These are phyloP conservation scores for Pseudotsuga menziesii DNA, from an alignment of 75 land plant genomes.

Conservation along the genomic window DNA sequence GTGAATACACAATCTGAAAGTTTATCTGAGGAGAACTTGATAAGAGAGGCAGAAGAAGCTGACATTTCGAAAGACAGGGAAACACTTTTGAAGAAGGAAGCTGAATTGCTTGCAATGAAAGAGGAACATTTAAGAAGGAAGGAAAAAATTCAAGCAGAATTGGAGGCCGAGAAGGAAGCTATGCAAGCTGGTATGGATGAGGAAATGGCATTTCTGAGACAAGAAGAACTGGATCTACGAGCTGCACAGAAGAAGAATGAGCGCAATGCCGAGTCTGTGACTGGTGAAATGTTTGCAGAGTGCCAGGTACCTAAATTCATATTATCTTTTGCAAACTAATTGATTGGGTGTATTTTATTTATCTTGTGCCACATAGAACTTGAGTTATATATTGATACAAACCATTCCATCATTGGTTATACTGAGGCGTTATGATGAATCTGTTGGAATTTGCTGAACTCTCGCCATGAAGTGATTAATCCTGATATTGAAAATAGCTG, in stretches of 20 bases:
- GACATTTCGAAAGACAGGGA: constrained; percentile 26
- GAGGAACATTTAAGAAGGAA: constrained; percentile 26
- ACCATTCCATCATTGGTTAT: no score
- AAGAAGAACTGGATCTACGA: constrained; percentile 64
- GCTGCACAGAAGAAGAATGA: constrained; percentile 77
- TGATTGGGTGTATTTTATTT: background rate
- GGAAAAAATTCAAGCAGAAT: constrained; percentile 33
- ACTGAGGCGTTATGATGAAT: background rate
- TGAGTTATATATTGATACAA: no score
- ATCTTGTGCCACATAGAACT: background rate
- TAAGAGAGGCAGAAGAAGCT: constrained; percentile 33
- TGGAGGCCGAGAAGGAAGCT: constrained; percentile 32
- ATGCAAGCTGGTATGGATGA: constrained; percentile 37
- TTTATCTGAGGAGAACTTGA: constrained; percentile 12
- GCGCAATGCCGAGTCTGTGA: constrained; percentile 93
- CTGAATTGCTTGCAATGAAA: constrained; percentile 24
- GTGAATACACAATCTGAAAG: background rate
- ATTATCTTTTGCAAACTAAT: background rate
- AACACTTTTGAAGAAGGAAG: constrained; percentile 22
- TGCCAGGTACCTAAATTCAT: constrained; percentile 62
- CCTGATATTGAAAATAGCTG: background rate
- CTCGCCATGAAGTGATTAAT: background rate
- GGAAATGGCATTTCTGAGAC: constrained; percentile 51
- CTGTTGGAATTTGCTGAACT: background rate
- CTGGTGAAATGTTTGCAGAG: constrained; percentile 95